Evolutionary conservation across 768 basidiomycete species (phyloP), one percentile per base, ranked within the genome.

Genomic region (Favolaschia claudopus): DNA sequence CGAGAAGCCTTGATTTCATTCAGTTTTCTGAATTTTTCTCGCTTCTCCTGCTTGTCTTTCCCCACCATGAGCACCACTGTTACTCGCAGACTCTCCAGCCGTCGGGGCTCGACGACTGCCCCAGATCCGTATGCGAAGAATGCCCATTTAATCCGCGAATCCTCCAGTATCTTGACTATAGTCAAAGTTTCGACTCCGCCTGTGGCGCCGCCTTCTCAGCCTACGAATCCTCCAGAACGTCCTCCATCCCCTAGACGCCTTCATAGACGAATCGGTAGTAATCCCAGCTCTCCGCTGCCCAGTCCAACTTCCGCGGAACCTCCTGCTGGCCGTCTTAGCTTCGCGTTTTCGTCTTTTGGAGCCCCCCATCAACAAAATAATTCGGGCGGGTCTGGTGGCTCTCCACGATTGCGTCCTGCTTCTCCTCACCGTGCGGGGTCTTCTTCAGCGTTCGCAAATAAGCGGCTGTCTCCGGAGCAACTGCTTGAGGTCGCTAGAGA

Each of bases 401-500:
- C 83, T 47, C 77, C 86, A 54, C 77, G 83, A 45, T 69, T 79
- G 33, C 74, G 85, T 48, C 79, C 83, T 12, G 76, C 80, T 12
- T 83, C 84, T n/a, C 82, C 84, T 1, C 75, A 74, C 61, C 69
- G 74, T 48, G 52, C 78, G 19, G 65, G 74, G 42, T 72, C 76
- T 34, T 60, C 71, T 52, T 66, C 77, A 15, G 58, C 74, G 15
- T 70, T 70, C 46, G 69, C 74, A 1, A 82, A 83, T 64, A 82
- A 84, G 27, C 82, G 81, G 33, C 77, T 92, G 2, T 79, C 85
- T 2, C 88, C 92, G 24, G 90, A 92, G 48, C 89, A 93, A 71
- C 81, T 93, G 47, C 76, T 91, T 31, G 88, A 89, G 53, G 81
- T 94, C 25, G 92, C 91, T 1, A 83, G 84, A 39, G 82, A 85